These are phyloP conservation scores for Chenopodium album DNA, from an alignment of 148 eudicot species.

Conservation along the genomic window DNA sequence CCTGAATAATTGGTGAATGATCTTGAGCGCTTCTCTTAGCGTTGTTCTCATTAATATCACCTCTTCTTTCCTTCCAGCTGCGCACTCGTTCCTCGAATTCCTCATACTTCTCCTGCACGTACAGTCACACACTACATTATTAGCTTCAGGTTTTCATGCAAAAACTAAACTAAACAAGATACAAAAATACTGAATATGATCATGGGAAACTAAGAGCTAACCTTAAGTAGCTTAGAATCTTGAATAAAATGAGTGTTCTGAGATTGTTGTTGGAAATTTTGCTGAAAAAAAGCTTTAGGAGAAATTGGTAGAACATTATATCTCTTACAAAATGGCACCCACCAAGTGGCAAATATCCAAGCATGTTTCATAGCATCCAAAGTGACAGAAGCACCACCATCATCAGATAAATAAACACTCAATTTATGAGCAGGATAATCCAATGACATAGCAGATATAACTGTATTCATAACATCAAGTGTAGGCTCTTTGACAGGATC, in stretches of 20 bases:
- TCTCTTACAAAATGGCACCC: conserved; percentile 55
- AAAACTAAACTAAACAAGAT: too few relatives aligned
- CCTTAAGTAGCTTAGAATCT: conserved; percentile 45
- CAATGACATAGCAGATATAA: conserved; percentile 55
- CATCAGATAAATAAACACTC: conserved; percentile 53
- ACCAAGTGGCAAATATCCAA: conserved; percentile 42
- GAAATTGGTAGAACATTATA: conserved; percentile 43
- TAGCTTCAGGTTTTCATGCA: too few relatives aligned
- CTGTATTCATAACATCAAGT: conserved; percentile 56
- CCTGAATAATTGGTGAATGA: conserved; percentile 37
- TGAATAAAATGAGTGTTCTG: conserved; percentile 31
- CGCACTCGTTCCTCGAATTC: conserved; percentile 34
- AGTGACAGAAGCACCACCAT: conserved; percentile 47
- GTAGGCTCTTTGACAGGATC: conserved; percentile 55
- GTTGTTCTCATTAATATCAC: conserved; percentile 9
- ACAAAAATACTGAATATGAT: too few relatives aligned
- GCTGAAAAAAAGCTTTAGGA: conserved; percentile 48
- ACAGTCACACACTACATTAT: not conserved
- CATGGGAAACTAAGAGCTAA: conserved; percentile 1
- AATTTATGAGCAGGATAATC: conserved; percentile 54
- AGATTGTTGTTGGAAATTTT: conserved; percentile 2
- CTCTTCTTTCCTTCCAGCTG: conserved; percentile 24
- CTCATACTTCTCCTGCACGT: conserved; percentile 48
- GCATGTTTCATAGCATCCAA: conserved; percentile 46
- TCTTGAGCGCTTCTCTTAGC: conserved; percentile 18